These are phyloP conservation scores for Suhomyces faveliae DNA, from an alignment of 805 yeast species.

Conservation along the genomic window DNA sequence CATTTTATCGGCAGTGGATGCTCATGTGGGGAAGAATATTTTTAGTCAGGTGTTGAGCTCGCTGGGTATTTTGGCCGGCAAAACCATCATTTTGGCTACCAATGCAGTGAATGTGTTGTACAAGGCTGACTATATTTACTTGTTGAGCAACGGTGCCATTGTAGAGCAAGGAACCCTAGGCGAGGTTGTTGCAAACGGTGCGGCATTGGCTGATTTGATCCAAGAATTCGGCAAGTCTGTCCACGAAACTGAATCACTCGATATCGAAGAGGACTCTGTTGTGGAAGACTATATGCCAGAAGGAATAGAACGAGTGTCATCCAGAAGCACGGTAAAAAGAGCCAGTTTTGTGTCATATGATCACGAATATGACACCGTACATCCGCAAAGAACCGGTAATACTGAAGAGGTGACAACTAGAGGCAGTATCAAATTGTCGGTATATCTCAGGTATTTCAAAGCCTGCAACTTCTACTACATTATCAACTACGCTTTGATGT, in stretches of 20 bases:
- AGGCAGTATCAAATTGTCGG: conserved; percentile 30
- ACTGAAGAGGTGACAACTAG: conserved; percentile 15
- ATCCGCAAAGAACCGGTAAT: conserved; percentile 17
- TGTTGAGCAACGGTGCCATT: conserved; percentile 54
- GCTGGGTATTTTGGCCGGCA: conserved; percentile 50
- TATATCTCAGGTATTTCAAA: conserved; percentile 28
- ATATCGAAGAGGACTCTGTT: conserved; percentile 1
- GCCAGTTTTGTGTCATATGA: conserved; percentile 35
- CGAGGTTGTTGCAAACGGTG: conserved; percentile 41
- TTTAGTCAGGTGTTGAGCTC: conserved; percentile 46
- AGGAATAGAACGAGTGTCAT: conserved; percentile 15
- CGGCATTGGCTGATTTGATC: conserved; percentile 34
- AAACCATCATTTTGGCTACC: conserved; percentile 58
- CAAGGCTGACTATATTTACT: conserved; percentile 59
- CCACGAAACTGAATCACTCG: conserved; percentile 9
- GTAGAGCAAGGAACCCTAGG: conserved; percentile 56
- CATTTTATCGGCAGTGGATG: conserved; percentile 68
- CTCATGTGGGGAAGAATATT: conserved; percentile 61
- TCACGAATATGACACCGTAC: conserved; percentile 28
- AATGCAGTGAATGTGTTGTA: conserved; percentile 55
- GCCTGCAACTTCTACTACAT: conserved; percentile 32
- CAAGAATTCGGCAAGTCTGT: conserved; percentile 29
- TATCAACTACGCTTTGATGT: conserved; percentile 22
- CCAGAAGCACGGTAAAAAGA: conserved; percentile 18
- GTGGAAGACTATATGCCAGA: conserved; percentile 2